phyloP scores from a whole-genome alignment of 306 rosid species.

The Trifolium dubium region DNA sequence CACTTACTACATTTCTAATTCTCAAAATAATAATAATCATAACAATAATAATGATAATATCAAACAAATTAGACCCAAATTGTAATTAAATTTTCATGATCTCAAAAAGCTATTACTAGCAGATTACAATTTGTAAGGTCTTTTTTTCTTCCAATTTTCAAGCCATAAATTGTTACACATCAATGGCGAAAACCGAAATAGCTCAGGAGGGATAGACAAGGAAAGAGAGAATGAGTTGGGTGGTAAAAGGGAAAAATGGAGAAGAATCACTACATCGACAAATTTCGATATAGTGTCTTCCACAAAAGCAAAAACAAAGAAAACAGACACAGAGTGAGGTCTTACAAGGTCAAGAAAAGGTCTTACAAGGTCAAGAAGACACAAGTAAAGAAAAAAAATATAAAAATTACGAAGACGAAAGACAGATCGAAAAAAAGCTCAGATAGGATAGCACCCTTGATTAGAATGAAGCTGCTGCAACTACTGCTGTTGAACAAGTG shows the following conservation, averaged over 20 bases:
- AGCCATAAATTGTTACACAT: slow-evolving; percentile 23
- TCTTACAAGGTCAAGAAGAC: slow-evolving; percentile 99
- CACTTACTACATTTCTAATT: background rate
- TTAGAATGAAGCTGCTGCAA: slow-evolving; percentile 36
- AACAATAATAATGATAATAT: background rate
- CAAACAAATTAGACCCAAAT: slow-evolving; percentile 17
- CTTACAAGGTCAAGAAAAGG: slow-evolving; percentile 99
- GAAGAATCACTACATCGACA: slow-evolving; percentile 46
- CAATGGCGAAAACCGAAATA: slow-evolving; percentile 46
- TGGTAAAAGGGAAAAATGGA: slow-evolving; percentile 40
- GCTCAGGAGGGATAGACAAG: slow-evolving; percentile 99
- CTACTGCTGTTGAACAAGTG: slow-evolving; percentile 7
- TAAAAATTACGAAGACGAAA: slow-evolving; percentile 15
- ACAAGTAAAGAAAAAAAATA: background rate
- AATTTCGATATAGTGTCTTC: slow-evolving; percentile 42
- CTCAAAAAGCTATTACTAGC: slow-evolving; percentile 6
- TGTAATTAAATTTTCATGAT: slow-evolving; percentile 27
- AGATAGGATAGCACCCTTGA: slow-evolving; percentile 82
- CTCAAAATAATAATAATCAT: background rate
- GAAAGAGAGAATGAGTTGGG: slow-evolving; percentile 84
- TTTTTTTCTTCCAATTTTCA: slow-evolving; percentile 21
- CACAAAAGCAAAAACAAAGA: slow-evolving; percentile 28
- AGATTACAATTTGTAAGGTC: slow-evolving; percentile 30
- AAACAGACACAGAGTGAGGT: slow-evolving; percentile 44
- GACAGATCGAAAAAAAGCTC: slow-evolving; percentile 61